These are phyloP conservation scores for Xylaria flabelliformis DNA, from an alignment of 495 filamentous ascomycete species.

Conservation along the genomic window DNA sequence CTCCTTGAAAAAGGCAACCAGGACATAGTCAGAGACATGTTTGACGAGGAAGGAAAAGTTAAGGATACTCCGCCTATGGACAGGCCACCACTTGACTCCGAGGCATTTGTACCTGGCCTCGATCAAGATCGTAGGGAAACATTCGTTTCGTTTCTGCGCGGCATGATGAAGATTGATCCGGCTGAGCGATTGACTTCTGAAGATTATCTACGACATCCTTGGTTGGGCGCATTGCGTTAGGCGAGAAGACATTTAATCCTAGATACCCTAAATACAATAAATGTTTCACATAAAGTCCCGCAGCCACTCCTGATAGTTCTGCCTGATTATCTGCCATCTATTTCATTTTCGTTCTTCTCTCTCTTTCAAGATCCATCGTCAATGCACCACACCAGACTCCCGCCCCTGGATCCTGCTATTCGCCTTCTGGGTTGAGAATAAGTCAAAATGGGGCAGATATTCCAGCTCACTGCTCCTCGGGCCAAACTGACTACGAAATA, in stretches of 20 bases:
- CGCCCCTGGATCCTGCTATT: no score
- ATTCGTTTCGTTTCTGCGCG: not conserved
- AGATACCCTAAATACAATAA: no score
- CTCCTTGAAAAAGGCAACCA: conserved; percentile 35
- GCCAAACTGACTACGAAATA: no score
- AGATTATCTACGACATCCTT: not conserved
- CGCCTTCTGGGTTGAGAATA: no score
- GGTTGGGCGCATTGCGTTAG: not conserved
- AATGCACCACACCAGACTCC: no score
- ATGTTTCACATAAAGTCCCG: no score
- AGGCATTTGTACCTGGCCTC: not conserved
- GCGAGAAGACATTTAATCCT: not conserved
- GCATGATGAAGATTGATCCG: conserved; percentile 2
- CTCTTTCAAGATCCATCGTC: no score
- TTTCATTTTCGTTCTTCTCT: no score
- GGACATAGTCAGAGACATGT: conserved; percentile 28
- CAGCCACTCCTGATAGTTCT: no score
- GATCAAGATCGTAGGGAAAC: not conserved
- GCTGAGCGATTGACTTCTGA: not conserved
- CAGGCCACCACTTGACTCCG: not conserved
- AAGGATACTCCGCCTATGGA: not conserved
- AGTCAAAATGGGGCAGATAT: no score
- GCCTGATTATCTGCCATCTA: no score
- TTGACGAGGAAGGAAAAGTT: conserved; percentile 3
- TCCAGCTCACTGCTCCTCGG: no score